phyloP scores from a whole-genome alignment of 495 filamentous ascomycete species.

The Annulohypoxylon maeteangense region DNA sequence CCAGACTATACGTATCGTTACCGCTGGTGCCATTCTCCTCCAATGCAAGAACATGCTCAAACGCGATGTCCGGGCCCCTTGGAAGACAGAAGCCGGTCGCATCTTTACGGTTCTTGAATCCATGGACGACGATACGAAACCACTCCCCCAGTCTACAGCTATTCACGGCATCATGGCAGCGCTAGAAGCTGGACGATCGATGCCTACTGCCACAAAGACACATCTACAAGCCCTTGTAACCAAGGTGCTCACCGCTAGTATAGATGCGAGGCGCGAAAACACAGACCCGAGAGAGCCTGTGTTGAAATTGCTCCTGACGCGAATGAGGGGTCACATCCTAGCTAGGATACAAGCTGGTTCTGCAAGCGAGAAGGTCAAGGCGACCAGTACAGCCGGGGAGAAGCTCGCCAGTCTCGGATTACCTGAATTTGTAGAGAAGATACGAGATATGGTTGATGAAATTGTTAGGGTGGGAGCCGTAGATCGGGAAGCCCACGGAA shows the following conservation, averaged over 20 bases:
- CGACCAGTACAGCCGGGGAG: slow-evolving; percentile 85
- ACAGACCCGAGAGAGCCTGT: slow-evolving; percentile 79
- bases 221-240: slow-evolving; percentile 65
- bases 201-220: slow-evolving; percentile 73
- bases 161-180: slow-evolving; percentile 77
- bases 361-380: slow-evolving; percentile 80
- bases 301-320: slow-evolving; percentile 78
- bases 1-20: slow-evolving; percentile 77
- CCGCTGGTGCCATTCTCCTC: slow-evolving; percentile 81
- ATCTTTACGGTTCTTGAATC: slow-evolving; percentile 67
- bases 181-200: slow-evolving; percentile 80
- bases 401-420: slow-evolving; percentile 82
- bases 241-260: slow-evolving; percentile 60
- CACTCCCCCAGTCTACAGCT: slow-evolving; percentile 62
- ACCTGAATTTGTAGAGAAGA: slow-evolving; percentile 86
- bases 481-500: slow-evolving; percentile 80
- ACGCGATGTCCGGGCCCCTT: slow-evolving; percentile 87
- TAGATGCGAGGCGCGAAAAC: slow-evolving; percentile 46
- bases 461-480: slow-evolving; percentile 77
- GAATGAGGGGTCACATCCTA: slow-evolving; percentile 80
- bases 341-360: slow-evolving; percentile 78
- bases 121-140: slow-evolving; percentile 43
- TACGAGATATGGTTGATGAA: slow-evolving; percentile 85
- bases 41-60: slow-evolving; percentile 96
- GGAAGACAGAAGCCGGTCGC: slow-evolving; percentile 86